phyloP scores from a whole-genome alignment of 2,329 filamentous ascomycete genomes.

The Cercospora sp. region DNA sequence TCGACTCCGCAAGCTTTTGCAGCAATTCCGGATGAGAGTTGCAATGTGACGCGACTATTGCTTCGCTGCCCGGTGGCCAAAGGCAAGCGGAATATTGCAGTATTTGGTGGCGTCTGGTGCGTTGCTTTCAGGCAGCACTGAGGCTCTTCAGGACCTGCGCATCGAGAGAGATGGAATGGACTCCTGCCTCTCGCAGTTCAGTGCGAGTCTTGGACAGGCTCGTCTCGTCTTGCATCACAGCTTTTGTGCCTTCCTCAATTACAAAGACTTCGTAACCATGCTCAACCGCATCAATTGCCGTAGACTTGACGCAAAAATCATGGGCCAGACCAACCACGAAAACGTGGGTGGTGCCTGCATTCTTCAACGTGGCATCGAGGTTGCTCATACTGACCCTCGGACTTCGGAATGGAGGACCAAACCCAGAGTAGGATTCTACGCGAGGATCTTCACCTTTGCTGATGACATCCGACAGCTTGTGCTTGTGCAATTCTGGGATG shows the following conservation, averaged over 20 bases:
- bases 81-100: neutral
- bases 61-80: neutral
- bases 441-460: slow-evolving; percentile 74
- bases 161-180: slow-evolving; percentile 16
- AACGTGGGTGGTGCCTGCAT: slow-evolving; percentile 68
- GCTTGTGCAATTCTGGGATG: slow-evolving; percentile 66
- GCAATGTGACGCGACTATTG: neutral
- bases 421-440: slow-evolving; percentile 93
- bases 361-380: slow-evolving; percentile 60
- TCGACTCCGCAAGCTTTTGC: neutral
- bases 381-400: slow-evolving; percentile 62
- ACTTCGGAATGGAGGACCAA: slow-evolving; percentile 73
- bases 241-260: slow-evolving; percentile 73
- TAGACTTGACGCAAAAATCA: slow-evolving; percentile 85
- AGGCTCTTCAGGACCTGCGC: slow-evolving; percentile 14
- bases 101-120: neutral
- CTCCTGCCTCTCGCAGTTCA: slow-evolving; percentile 19
- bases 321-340: slow-evolving; percentile 83
- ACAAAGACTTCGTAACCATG: slow-evolving; percentile 78
- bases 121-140: neutral
- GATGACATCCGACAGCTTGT: slow-evolving; percentile 64
- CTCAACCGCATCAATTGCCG: slow-evolving; percentile 73
- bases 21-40: neutral
- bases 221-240: slow-evolving; percentile 66
- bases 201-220: slow-evolving; percentile 56